Evolutionary conservation across 371 early-diverging fungal species (phyloP).

Genomic region (Lichtheimia corymbifera): DNA sequence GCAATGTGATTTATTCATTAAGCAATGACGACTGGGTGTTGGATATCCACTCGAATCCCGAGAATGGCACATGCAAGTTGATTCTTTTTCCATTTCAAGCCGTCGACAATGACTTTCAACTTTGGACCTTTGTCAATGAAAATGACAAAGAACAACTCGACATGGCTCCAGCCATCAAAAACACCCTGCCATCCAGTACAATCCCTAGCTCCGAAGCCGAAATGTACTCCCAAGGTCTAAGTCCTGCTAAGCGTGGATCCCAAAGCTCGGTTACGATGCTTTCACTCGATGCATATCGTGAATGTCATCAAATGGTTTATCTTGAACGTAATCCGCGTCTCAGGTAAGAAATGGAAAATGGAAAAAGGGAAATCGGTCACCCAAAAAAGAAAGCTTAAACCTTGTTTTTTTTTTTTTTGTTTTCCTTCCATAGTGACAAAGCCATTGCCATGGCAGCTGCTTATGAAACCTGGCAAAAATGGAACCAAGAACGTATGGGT

Average conservation of each 20-base stretch:
- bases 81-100: slow-evolving; percentile 44
- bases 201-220: slow-evolving; percentile 16
- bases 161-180: not conserved
- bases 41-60: slow-evolving; percentile 24
- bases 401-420: not conserved
- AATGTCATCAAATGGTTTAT: slow-evolving; percentile 40
- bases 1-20: slow-evolving; percentile 38
- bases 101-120: slow-evolving; percentile 49
- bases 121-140: slow-evolving; percentile 39
- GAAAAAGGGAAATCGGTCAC: too few species aligned
- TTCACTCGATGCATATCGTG: slow-evolving; percentile 38
- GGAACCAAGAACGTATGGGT: slow-evolving; percentile 34
- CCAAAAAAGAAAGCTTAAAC: too few species aligned
- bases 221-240: slow-evolving; percentile 25
- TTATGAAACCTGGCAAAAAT: slow-evolving; percentile 47
- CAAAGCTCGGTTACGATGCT: slow-evolving; percentile 28
- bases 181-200: slow-evolving; percentile 20
- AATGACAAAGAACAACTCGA: not conserved
- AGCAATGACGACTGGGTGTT: slow-evolving; percentile 49
- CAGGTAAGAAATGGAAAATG: slow-evolving; percentile 18
- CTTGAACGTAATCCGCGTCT: slow-evolving; percentile 19
- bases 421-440: slow-evolving; percentile 36
- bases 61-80: slow-evolving; percentile 25
- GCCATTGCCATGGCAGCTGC: slow-evolving; percentile 53
- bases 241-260: slow-evolving; percentile 50